Percentiles rank a stretch among this genome's conserved stretches.
These are phyloP conservation scores for Vanderwaltozyma verrucispora DNA, from an alignment of 805 yeast genomes.

Conservation along the genomic window DNA sequence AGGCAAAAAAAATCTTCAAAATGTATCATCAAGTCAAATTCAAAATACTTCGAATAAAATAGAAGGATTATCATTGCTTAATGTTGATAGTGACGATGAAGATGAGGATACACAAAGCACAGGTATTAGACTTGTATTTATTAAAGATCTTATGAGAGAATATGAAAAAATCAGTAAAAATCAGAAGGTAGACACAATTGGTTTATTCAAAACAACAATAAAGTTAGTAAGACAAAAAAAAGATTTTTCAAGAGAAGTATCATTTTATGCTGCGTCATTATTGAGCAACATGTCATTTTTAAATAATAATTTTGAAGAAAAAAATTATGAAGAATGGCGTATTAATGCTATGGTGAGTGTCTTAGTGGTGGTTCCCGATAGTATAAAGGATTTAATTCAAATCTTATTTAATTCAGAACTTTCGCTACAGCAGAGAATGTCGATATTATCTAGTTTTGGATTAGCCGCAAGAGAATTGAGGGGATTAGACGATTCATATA, in stretches of 20 bases:
- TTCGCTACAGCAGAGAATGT: conserved; percentile 68
- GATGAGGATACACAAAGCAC: conserved; percentile 27
- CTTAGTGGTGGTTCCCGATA: conserved; percentile 42
- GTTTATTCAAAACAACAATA: conserved; percentile 33
- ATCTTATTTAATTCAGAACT: conserved; percentile 61
- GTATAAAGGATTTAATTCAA: conserved; percentile 30
- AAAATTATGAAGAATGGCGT: conserved; percentile 51
- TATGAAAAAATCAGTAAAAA: conserved; percentile 32
- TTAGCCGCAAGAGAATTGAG: conserved; percentile 64
- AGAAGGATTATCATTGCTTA: no score
- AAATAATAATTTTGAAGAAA: conserved; percentile 45
- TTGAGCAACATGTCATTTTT: conserved; percentile 42
- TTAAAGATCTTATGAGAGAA: conserved; percentile 60
- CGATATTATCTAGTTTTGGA: conserved; percentile 56
- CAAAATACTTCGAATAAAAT: no score
- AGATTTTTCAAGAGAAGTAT: conserved; percentile 48
- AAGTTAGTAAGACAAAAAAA: conserved; percentile 56
- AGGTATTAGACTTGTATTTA: conserved; percentile 47
- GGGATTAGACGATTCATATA: conserved; percentile 45
- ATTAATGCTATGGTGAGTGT: conserved; percentile 58
- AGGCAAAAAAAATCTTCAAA: no score
- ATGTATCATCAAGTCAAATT: no score
- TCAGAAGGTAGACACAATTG: conserved; percentile 30
- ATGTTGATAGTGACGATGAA: conserved; percentile 22
- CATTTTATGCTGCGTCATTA: conserved; percentile 45